Evolutionary conservation across 1,139 yeast species (phyloP), one percentile per base, ranked within the genome.

Genomic region (Citeromyces hawaiiensis): DNA sequence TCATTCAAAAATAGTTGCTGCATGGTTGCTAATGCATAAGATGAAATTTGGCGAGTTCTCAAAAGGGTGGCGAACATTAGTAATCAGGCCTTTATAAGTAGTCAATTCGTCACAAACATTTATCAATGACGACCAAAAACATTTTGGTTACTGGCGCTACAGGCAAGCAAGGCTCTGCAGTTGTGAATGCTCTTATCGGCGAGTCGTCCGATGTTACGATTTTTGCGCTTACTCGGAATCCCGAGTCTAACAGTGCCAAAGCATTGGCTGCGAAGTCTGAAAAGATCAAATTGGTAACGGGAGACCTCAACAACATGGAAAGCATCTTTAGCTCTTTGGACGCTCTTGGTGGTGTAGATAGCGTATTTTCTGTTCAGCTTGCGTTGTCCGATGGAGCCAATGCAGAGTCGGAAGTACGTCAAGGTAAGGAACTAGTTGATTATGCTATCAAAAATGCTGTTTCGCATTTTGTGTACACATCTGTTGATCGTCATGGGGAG

Each of bases 401-500:
- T 30, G 34, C 7, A 9, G 34, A 30, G 17, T 13, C 34, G 4
- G 34, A 30, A 30, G 34, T 14, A 13, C 34, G 34, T 16, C 34
- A 30, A 17, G 34, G 34, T 16, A 30, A 30, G 13, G 34, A 5
- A 7, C 13, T 30, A 10, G 11, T 30, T 7, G 34, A 30, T 17
- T 14, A 30, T n/a, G 4, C 34, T 5, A 30, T 30, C 11, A 16
- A 30, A n/a, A 30, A 30, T 16, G 9, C 5, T 7, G 34, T 30
- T 6, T 14, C 15, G 16, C 34, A 30, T 16, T 30, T 30, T 30
- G 34, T 30, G 4, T 30, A 30, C 34, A 30, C 17, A 4, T 30
- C 34, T 30, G 34, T 30, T 13, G 34, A 30, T 10, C 34, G 34
- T n/a, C 34, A 30, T 10, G 34, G 34, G 3, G 34, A 30, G 10